Conservation (phyloP, 164 flowering plant genomes). For the Stephania japonica region DNA sequence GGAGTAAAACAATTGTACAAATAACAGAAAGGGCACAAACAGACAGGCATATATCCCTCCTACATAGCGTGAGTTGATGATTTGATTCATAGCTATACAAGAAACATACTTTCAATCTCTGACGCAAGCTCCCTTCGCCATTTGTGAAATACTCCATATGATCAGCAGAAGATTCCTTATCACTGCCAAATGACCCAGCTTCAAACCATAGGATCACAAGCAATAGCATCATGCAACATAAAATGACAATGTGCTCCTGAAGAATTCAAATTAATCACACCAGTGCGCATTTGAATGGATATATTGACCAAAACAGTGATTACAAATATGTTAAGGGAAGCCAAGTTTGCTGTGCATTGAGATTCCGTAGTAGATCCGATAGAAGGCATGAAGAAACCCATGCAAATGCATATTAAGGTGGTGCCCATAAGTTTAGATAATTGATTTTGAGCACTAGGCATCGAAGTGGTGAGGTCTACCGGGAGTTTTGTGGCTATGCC, state of each 20-base stretch:
- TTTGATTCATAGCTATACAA: neutral
- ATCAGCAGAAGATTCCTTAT: too few species aligned
- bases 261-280: neutral
- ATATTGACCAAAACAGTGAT: conserved; percentile 5
- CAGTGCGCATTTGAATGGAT: too few species aligned
- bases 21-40: too few species aligned
- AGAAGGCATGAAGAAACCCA: conserved; percentile 10
- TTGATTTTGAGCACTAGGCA: too few species aligned
- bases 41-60: too few species aligned
- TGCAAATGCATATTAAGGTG: conserved; percentile 5
- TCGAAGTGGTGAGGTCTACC: too few species aligned
- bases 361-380: neutral
- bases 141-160: neutral
- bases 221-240: conserved; percentile 8
- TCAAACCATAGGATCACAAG: too few species aligned
- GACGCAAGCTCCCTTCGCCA: neutral
- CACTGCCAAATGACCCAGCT: too few species aligned
- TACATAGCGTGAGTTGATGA: too few species aligned
- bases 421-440: conserved; percentile 5
- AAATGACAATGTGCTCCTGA: conserved; percentile 9
- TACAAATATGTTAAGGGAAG: conserved; percentile 7
- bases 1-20: too few species aligned
- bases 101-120: neutral
- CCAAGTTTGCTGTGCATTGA: neutral
- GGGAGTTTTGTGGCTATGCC: too few species aligned